Conservation (phyloP, 352 stramenopile genomes). For the Phytophthora gonapodyides region DNA sequence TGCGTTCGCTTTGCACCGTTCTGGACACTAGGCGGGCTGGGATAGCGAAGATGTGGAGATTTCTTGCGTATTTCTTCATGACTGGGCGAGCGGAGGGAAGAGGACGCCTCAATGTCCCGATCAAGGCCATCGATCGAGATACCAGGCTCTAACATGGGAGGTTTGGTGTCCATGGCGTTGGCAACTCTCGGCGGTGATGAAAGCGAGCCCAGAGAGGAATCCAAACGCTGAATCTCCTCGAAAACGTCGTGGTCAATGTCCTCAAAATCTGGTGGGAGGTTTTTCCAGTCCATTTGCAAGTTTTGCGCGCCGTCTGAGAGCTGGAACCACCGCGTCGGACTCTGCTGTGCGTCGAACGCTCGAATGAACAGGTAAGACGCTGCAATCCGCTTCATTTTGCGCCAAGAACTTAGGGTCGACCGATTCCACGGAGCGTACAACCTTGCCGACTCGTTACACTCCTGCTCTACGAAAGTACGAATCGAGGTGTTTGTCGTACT, state of each 20-base stretch:
- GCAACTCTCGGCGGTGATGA: too few relatives aligned
- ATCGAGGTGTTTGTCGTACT: constrained; percentile 8
- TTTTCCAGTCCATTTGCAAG: constrained; percentile 15
- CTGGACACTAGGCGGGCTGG: background rate
- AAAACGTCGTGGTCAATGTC: constrained; percentile 26
- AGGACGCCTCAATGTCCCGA: background rate
- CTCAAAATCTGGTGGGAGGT: constrained; percentile 31
- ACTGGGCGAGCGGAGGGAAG: background rate
- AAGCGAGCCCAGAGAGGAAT: background rate
- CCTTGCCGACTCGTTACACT: constrained; percentile 13
- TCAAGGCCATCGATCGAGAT: background rate
- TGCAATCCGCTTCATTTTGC: constrained; percentile 33
- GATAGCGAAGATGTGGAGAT: background rate
- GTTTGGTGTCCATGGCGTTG: too few relatives aligned
- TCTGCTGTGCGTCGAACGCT: constrained; percentile 16
- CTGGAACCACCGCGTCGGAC: constrained; percentile 19
- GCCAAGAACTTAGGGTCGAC: constrained; percentile 20
- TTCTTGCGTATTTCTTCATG: background rate
- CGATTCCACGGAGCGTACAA: constrained; percentile 21
- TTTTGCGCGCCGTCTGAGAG: constrained; percentile 18
- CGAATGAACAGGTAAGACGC: constrained; percentile 28
- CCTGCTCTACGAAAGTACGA: constrained; percentile 5
- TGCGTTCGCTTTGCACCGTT: background rate
- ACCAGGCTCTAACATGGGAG: too few relatives aligned
- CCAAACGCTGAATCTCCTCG: constrained; percentile 20